Conservation (phyloP, 2,329 filamentous ascomycete genomes). For the Pseudogymnoascus sp. region DNA sequence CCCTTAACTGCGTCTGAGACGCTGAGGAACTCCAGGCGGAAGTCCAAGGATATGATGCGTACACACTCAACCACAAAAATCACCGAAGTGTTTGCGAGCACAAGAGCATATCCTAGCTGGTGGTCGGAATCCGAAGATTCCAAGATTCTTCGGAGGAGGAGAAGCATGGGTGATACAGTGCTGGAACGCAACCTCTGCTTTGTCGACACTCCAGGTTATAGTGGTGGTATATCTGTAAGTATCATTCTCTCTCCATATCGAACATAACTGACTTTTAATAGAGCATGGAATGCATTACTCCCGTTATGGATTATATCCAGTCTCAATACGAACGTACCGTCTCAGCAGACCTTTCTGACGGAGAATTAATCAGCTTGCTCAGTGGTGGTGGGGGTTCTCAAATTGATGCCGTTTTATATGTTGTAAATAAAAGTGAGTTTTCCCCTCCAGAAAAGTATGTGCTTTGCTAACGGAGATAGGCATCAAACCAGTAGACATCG, state of each 20-base stretch:
- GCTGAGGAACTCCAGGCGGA: constrained; percentile 20
- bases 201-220: constrained; percentile 69
- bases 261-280: constrained; percentile 26
- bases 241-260: not conserved
- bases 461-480: constrained; percentile 24
- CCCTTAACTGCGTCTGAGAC: constrained; percentile 29
- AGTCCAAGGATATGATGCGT: constrained; percentile 15
- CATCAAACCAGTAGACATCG: constrained; percentile 55
- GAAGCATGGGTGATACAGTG: constrained; percentile 65
- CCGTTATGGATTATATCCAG: constrained; percentile 64
- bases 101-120: constrained; percentile 80
- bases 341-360: constrained; percentile 54
- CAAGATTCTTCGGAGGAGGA: constrained; percentile 50
- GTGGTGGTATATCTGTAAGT: constrained; percentile 43
- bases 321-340: constrained; percentile 55
- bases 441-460: not conserved
- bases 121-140: constrained; percentile 71
- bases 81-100: constrained; percentile 68
- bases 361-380: constrained; percentile 67
- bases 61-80: constrained; percentile 34
- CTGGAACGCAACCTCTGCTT: constrained; percentile 91
- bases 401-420: constrained; percentile 77
- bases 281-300: constrained; percentile 48
- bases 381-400: constrained; percentile 75
- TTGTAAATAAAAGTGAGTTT: constrained; percentile 61